phyloP scores from a whole-genome alignment of 257 asterid species.

The Rauvolfia tetraphylla region DNA sequence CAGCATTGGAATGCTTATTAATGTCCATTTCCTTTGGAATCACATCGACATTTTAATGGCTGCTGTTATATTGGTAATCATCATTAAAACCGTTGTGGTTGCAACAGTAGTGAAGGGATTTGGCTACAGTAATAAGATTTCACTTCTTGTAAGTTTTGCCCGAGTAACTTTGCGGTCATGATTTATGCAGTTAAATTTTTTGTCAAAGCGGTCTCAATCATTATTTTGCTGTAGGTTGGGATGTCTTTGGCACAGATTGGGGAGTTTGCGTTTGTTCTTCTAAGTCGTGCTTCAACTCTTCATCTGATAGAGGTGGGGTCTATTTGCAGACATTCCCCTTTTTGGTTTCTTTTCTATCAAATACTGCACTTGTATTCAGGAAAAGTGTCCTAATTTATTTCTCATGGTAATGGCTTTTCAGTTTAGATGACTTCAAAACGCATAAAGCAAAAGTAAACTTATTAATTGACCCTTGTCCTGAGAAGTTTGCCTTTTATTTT shows the following conservation, averaged over 20 bases:
- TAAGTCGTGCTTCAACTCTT: slow-evolving; percentile 74
- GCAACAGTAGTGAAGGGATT: slow-evolving; percentile 72
- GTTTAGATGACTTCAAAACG: slow-evolving; percentile 7
- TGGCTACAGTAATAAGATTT: slow-evolving; percentile 70
- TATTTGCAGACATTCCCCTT: background rate
- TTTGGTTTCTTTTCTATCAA: background rate
- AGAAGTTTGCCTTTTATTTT: background rate
- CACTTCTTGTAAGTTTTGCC: slow-evolving; percentile 61
- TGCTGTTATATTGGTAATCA: slow-evolving; percentile 67
- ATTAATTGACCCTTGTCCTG: background rate
- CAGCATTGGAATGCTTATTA: slow-evolving; percentile 91
- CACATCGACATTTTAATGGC: slow-evolving; percentile 79
- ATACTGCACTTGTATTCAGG: background rate
- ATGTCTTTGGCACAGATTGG: slow-evolving; percentile 93
- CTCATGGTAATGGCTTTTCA: slow-evolving; percentile 10
- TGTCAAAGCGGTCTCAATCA: slow-evolving; percentile 12
- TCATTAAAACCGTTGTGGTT: slow-evolving; percentile 59
- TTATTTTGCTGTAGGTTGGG: slow-evolving; percentile 55
- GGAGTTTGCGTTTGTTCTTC: slow-evolving; percentile 86
- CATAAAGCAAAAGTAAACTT: background rate
- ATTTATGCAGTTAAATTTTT: slow-evolving; percentile 6
- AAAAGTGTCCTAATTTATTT: background rate
- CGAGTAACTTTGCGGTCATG: background rate
- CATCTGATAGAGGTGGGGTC: slow-evolving; percentile 64
- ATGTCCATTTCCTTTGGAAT: slow-evolving; percentile 80